These are phyloP conservation scores for Penicillium paradoxum DNA, from an alignment of 495 filamentous ascomycete genomes.

Conservation along the genomic window DNA sequence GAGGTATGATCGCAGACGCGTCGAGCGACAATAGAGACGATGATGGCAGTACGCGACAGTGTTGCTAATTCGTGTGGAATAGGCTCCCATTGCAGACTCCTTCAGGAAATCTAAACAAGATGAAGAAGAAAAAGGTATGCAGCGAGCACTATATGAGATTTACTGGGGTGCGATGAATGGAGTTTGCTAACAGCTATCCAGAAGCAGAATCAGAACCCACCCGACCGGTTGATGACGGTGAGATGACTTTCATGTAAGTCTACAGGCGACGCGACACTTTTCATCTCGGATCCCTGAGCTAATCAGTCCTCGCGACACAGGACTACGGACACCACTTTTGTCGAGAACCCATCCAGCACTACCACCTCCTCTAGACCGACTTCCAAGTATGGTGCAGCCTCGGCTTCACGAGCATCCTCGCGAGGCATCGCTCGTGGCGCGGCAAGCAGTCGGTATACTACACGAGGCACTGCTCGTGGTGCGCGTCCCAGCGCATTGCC, in stretches of 20 bases:
- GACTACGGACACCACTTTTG: conserved; percentile 92
- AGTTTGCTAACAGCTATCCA: conserved; percentile 17
- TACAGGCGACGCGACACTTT: not conserved
- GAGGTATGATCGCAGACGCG: conserved; percentile 54
- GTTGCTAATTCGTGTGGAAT: conserved; percentile 4
- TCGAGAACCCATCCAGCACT: conserved; percentile 72
- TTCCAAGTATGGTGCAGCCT: conserved; percentile 53
- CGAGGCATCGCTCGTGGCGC: conserved; percentile 36
- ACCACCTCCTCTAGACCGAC: conserved; percentile 53
- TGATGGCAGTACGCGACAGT: not conserved
- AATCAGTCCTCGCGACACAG: conserved; percentile 39
- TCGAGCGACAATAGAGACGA: not conserved
- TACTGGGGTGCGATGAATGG: not conserved
- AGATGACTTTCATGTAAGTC: conserved; percentile 84
- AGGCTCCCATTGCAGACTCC: conserved; percentile 66
- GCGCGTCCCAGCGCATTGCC: conserved; percentile 39
- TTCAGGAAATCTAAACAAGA: conserved; percentile 65
- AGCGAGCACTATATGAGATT: not conserved
- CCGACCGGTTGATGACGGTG: conserved; percentile 46
- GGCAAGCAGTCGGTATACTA: conserved; percentile 39
- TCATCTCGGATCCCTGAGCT: not conserved
- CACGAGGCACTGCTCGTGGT: conserved; percentile 31
- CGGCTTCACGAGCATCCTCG: conserved; percentile 24
- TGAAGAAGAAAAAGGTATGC: conserved; percentile 39
- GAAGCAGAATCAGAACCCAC: conserved; percentile 30